These are phyloP conservation scores for Penicillium sp. DNA, from an alignment of 2,329 filamentous ascomycete genomes.

Conservation along the genomic window DNA sequence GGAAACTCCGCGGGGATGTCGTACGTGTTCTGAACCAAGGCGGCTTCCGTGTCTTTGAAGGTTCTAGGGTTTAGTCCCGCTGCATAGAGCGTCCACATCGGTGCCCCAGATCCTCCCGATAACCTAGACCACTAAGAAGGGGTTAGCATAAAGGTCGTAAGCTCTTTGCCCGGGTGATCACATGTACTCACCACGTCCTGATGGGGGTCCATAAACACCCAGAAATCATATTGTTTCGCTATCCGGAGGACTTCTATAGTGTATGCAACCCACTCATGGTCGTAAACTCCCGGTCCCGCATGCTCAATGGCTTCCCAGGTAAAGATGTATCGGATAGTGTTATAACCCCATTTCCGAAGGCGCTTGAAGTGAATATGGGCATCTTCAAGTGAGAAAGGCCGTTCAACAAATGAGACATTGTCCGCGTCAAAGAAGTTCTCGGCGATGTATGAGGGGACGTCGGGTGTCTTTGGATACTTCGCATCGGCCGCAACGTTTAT, in stretches of 20 bases:
- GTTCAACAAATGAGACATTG: conserved; percentile 74
- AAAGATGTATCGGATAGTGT: conserved; percentile 91
- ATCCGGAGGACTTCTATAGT: conserved; percentile 76
- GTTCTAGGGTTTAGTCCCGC: conserved; percentile 78
- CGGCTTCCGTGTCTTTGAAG: conserved; percentile 79
- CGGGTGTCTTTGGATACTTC: conserved; percentile 74
- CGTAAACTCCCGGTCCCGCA: conserved; percentile 79
- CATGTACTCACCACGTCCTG: conserved; percentile 74
- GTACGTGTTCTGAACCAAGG: conserved; percentile 90
- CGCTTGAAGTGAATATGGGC: conserved; percentile 79
- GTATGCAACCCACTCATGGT: conserved; percentile 85
- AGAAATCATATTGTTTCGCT: conserved; percentile 85
- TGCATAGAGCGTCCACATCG: conserved; percentile 95
- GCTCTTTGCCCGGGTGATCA: neutral
- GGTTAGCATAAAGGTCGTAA: conserved; percentile 17
- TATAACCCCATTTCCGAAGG: conserved; percentile 83
- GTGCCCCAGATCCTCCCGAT: conserved; percentile 86
- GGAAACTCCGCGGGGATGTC: conserved; percentile 76
- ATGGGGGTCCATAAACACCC: conserved; percentile 96
- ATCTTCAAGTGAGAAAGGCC: conserved; percentile 75
- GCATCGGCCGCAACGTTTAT: conserved; percentile 89
- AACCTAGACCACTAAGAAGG: conserved; percentile 72
- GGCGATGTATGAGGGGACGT: conserved; percentile 68
- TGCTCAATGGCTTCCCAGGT: conserved; percentile 99
- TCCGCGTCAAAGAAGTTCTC: conserved; percentile 88